Evolutionary conservation across 148 eudicot species (phyloP).

Genomic region (Polygonum maritimum): DNA sequence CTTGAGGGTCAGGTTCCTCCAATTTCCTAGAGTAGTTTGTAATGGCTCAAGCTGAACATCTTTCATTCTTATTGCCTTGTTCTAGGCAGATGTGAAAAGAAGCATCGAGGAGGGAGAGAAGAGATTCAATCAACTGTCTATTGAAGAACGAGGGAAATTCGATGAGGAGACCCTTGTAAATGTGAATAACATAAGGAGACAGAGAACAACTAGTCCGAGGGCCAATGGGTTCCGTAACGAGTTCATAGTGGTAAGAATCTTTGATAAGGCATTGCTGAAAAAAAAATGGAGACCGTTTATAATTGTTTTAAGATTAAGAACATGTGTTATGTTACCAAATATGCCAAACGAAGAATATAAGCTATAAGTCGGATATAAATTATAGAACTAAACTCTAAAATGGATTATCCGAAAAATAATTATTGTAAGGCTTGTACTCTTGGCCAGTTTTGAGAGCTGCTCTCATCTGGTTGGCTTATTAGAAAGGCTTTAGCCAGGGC

Average conservation of each 20-base stretch:
- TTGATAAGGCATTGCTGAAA: neutral
- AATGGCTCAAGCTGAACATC: neutral
- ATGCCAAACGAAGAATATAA: too few species aligned
- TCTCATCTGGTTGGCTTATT: too few species aligned
- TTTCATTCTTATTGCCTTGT: neutral
- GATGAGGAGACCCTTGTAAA: constrained; percentile 93
- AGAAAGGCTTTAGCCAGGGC: too few species aligned
- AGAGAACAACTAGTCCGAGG: constrained; percentile 47
- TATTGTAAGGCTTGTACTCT: too few species aligned
- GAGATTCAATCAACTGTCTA: constrained; percentile 75
- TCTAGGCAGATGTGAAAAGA: constrained; percentile 43
- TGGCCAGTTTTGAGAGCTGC: too few species aligned
- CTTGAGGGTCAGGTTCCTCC: neutral
- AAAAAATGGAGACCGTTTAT: neutral
- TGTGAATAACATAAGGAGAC: constrained; percentile 68
- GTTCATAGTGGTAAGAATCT: constrained; percentile 76
- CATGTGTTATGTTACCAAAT: too few species aligned
- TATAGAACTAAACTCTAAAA: too few species aligned
- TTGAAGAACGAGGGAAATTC: constrained; percentile 91
- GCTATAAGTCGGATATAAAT: too few species aligned
- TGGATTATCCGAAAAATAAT: too few species aligned
- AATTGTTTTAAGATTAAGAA: too few species aligned
- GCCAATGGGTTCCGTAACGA: constrained; percentile 78
- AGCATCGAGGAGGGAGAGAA: constrained; percentile 81
- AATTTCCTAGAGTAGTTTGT: neutral